Evolutionary conservation across 805 yeast genomes (phyloP).

Genomic region (Nakazawaea laoshanensis): DNA sequence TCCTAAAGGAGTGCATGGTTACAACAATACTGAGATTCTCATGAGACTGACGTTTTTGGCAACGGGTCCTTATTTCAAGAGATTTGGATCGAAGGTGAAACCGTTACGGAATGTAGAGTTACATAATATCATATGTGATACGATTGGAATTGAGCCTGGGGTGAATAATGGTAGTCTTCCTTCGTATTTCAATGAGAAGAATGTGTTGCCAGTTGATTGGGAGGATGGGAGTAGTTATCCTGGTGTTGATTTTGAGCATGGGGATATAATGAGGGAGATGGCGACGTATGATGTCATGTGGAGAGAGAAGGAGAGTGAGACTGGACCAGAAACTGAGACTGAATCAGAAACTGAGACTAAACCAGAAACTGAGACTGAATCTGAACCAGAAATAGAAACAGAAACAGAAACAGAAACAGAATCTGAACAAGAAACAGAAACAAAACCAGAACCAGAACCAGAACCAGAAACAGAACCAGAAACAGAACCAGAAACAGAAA

Average conservation of each 20-base stretch:
- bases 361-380: conserved; percentile 5
- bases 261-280: conserved; percentile 30
- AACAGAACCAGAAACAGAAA: not conserved
- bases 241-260: conserved; percentile 35
- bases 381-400: not conserved
- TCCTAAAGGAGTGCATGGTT: conserved; percentile 84
- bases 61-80: conserved; percentile 67
- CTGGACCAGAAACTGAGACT: not conserved
- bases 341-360: not conserved
- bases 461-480: not conserved
- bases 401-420: conserved; percentile 9
- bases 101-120: conserved; percentile 73
- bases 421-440: not conserved
- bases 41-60: conserved; percentile 83
- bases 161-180: conserved; percentile 49
- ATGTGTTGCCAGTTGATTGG: conserved; percentile 35
- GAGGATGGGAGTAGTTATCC: conserved; percentile 40
- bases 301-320: conserved; percentile 11
- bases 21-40: conserved; percentile 62
- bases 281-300: conserved; percentile 44
- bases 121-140: conserved; percentile 67
- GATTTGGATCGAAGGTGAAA: conserved; percentile 24
- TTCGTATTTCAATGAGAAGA: conserved; percentile 18
- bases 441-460: conserved; percentile 12
- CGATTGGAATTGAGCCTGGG: conserved; percentile 43